Evolutionary conservation across 2,329 filamentous ascomycete genomes (phyloP).

Genomic region (Penicillium sp.): DNA sequence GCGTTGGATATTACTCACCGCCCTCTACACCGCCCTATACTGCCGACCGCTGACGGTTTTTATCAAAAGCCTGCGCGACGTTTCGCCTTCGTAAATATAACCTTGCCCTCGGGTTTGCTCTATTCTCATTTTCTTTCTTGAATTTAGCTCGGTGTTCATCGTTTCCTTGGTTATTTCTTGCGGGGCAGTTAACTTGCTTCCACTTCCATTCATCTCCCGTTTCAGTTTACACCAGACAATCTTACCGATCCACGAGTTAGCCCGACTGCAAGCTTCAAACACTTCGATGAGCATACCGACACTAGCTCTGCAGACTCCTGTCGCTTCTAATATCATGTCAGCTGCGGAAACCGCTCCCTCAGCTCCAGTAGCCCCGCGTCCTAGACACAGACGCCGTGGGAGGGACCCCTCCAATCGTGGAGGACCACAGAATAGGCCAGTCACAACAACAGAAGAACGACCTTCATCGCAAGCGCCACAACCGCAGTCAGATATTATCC

Average conservation of each 20-base stretch:
- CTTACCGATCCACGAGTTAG: not conserved
- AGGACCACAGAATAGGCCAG: conserved; percentile 19
- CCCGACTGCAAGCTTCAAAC: not conserved
- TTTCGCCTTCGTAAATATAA: conserved; percentile 11
- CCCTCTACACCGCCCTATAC: conserved; percentile 15
- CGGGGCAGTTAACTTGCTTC: not conserved
- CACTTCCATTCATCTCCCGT: not conserved
- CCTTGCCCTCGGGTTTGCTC: conserved; percentile 6
- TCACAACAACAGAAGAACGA: conserved; percentile 8
- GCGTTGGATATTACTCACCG: conserved; percentile 6
- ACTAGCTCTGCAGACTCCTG: not conserved
- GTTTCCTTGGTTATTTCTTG: not conserved
- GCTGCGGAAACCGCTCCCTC: not conserved
- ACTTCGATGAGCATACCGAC: conserved; percentile 9
- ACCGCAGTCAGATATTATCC: not conserved
- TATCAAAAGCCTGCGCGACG: conserved; percentile 13
- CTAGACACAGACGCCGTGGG: conserved; percentile 26
- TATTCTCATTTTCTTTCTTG: conserved; percentile 3
- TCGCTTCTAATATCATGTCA: not conserved
- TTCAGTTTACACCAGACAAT: not conserved
- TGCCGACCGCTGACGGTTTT: conserved; percentile 19
- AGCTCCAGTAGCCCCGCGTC: conserved; percentile 5
- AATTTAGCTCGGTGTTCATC: not conserved
- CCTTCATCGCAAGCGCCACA: conserved; percentile 11
- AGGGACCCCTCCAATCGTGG: conserved; percentile 29